These are phyloP conservation scores for Funneliformis caledonium DNA, from an alignment of 371 early-diverging fungal genomes.

Conservation along the genomic window DNA sequence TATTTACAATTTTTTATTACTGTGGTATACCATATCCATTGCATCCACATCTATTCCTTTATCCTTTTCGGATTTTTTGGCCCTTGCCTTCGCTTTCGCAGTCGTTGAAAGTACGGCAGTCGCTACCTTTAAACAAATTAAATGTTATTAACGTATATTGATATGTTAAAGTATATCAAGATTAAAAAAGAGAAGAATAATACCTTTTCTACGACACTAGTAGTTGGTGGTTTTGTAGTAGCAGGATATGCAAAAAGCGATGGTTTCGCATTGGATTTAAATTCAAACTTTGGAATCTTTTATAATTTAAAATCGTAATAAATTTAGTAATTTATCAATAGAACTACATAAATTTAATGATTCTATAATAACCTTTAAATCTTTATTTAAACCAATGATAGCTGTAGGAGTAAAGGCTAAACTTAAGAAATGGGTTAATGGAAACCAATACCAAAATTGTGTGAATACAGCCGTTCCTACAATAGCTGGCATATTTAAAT, in stretches of 20 bases:
- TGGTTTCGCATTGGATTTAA: conserved; percentile 83
- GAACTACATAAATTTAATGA: not conserved
- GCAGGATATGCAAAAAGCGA: conserved; percentile 94
- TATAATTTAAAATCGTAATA: not conserved
- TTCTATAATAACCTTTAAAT: conserved; percentile 65
- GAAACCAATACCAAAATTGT: conserved; percentile 99
- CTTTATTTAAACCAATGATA: conserved; percentile 91
- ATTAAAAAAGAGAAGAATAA: too few species aligned
- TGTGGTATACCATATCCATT: conserved; percentile 55
- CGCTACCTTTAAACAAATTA: conserved; percentile 65
- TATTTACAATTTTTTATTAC: not conserved
- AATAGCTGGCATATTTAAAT: conserved; percentile 91
- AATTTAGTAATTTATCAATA: not conserved
- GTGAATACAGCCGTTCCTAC: conserved; percentile 97
- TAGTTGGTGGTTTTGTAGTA: conserved; percentile 71
- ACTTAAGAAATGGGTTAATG: conserved; percentile 92
- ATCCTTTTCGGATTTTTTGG: conserved; percentile 82
- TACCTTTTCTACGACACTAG: conserved; percentile 65
- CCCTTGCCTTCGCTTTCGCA: conserved; percentile 88
- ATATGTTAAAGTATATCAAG: not conserved
- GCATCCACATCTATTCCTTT: conserved; percentile 59
- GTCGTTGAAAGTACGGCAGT: conserved; percentile 96
- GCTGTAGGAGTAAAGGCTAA: conserved; percentile 95
- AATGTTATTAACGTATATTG: conserved; percentile 19
- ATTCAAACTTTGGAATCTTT: conserved; percentile 85